Conservation (phyloP, 805 yeast genomes). For the Pichia scutulata region DNA sequence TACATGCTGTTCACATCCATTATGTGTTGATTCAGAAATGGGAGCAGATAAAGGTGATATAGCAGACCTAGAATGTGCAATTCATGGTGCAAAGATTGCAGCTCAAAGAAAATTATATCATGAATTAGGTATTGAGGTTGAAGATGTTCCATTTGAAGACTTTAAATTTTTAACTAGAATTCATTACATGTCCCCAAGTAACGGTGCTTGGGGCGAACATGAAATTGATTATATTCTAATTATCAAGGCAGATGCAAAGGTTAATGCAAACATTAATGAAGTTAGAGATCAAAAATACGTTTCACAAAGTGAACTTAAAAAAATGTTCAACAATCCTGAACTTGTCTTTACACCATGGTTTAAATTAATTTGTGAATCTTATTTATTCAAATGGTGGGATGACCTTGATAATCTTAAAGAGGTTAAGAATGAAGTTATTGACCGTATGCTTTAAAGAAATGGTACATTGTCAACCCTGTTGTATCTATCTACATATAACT, state of each 20-base stretch:
- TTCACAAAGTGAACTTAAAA: slow-evolving; percentile 52
- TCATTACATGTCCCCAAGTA: slow-evolving; percentile 84
- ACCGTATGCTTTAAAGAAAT: slow-evolving; percentile 38
- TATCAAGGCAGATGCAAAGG: slow-evolving; percentile 45
- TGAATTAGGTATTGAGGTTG: slow-evolving; percentile 71
- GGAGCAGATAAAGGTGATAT: slow-evolving; percentile 38
- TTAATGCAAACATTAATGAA: slow-evolving; percentile 66
- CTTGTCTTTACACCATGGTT: slow-evolving; percentile 96
- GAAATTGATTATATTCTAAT: slow-evolving; percentile 93
- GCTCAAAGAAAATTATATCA: slow-evolving; percentile 90
- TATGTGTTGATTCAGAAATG: slow-evolving; percentile 74
- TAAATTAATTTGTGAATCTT: slow-evolving; percentile 86
- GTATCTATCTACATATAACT: background rate
- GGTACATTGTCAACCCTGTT: background rate
- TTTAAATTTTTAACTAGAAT: slow-evolving; percentile 87
- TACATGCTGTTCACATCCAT: slow-evolving; percentile 97
- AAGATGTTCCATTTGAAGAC: slow-evolving; percentile 52
- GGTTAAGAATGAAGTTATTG: slow-evolving; percentile 40
- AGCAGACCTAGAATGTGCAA: slow-evolving; percentile 44
- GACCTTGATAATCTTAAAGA: slow-evolving; percentile 50
- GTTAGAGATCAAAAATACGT: slow-evolving; percentile 80
- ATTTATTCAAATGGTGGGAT: slow-evolving; percentile 92
- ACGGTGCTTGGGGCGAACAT: slow-evolving; percentile 90
- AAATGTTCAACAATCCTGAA: slow-evolving; percentile 59
- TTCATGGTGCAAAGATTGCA: slow-evolving; percentile 76